Percentiles rank a stretch among this genome's conserved stretches.
These are phyloP conservation scores for Melanopsichium pennsylvanicum DNA, from an alignment of 1,284 basidiomycete species.

Conservation along the genomic window DNA sequence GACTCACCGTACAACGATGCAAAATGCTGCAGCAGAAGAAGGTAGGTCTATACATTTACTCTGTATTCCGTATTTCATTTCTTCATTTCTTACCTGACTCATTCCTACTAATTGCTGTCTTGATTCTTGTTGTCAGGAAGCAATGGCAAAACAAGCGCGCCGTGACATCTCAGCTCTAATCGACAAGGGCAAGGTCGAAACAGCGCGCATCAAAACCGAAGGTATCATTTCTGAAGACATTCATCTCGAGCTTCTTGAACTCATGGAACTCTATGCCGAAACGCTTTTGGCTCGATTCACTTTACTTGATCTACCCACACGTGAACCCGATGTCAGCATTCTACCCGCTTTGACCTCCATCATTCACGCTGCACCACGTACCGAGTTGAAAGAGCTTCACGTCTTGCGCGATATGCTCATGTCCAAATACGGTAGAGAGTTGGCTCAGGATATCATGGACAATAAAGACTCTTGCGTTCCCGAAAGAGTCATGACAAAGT, in stretches of 20 bases:
- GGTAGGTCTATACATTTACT: no score
- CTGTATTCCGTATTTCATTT: no score
- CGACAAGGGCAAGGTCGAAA: slow-evolving; percentile 81
- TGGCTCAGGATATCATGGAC: slow-evolving; percentile 79
- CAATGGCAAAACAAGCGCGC: slow-evolving; percentile 83
- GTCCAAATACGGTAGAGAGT: slow-evolving; percentile 90
- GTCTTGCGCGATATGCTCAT: slow-evolving; percentile 89
- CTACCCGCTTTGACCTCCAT: slow-evolving; percentile 78
- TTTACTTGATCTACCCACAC: slow-evolving; percentile 78
- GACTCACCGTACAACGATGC: slow-evolving; percentile 87
- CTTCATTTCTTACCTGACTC: no score
- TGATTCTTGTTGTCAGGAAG: slow-evolving; percentile 68
- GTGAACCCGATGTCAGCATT: slow-evolving; percentile 84
- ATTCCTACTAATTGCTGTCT: background rate
- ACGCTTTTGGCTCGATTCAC: slow-evolving; percentile 90
- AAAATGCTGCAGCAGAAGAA: slow-evolving; percentile 92
- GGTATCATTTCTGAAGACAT: slow-evolving; percentile 82
- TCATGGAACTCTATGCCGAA: slow-evolving; percentile 92
- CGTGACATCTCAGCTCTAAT: slow-evolving; percentile 80
- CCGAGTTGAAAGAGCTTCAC: slow-evolving; percentile 79
- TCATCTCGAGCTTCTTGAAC: slow-evolving; percentile 72
- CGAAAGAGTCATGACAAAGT: slow-evolving; percentile 78
- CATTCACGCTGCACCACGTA: slow-evolving; percentile 87
- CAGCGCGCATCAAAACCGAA: slow-evolving; percentile 82
- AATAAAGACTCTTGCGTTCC: slow-evolving; percentile 81